A percentile compares a stretch with the other conserved stretches of the same genome.
phyloP scores from a whole-genome alignment of 2,329 filamentous ascomycete genomes.

The Fusarium papillatum region DNA sequence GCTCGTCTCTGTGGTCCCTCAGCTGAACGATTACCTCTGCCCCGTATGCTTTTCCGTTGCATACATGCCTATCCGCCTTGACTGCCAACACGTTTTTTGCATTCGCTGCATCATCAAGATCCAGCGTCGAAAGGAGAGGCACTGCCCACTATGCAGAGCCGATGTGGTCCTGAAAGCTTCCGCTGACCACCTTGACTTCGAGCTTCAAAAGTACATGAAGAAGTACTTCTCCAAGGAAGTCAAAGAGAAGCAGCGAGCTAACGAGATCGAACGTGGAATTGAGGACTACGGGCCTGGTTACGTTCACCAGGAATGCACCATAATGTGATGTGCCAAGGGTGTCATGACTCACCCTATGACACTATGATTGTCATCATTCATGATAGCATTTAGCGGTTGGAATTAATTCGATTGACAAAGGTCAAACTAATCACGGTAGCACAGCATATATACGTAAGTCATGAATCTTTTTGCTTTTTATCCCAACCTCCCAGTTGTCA shows the following conservation, averaged over 20 bases:
- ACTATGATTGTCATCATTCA: background rate
- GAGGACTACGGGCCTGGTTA: conserved; percentile 80
- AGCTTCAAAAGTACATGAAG: conserved; percentile 77
- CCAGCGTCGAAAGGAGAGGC: conserved; percentile 76
- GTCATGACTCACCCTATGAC: background rate
- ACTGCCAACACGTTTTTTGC: conserved; percentile 85
- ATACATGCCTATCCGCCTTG: conserved; percentile 85
- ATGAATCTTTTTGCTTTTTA: background rate
- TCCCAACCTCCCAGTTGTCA: background rate
- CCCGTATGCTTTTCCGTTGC: conserved; percentile 84
- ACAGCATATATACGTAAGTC: conserved; percentile 17
- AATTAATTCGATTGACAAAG: background rate
- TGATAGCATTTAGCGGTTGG: conserved; percentile 7
- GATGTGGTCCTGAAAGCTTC: conserved; percentile 80
- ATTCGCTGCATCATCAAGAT: conserved; percentile 87
- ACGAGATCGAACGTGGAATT: conserved; percentile 81
- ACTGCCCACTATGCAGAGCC: conserved; percentile 83
- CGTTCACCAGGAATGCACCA: conserved; percentile 67
- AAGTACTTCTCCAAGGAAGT: conserved; percentile 82
- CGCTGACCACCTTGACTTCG: conserved; percentile 76
- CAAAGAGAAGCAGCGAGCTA: conserved; percentile 76
- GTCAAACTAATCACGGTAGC: background rate
- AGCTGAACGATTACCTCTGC: conserved; percentile 87
- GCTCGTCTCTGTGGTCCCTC: conserved; percentile 81
- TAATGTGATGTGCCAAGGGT: conserved; percentile 65